Conservation (phyloP, 441 rosid species). For the Viola pubescens region DNA sequence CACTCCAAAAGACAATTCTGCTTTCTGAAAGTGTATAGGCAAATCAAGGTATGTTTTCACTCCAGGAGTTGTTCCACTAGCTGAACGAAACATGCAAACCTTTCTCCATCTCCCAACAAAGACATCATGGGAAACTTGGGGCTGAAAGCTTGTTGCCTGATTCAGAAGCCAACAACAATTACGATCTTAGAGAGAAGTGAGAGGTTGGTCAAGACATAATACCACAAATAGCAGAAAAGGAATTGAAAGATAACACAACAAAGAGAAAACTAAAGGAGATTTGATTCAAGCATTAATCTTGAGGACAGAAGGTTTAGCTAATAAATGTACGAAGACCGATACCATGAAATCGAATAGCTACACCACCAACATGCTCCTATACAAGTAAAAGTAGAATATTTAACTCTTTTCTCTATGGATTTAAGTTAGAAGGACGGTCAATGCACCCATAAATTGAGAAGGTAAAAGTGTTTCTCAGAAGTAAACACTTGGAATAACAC, state of each 20-base stretch:
- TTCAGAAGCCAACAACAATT: conserved; percentile 24
- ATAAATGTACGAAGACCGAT: neutral
- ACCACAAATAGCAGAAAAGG: neutral
- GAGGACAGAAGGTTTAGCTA: neutral
- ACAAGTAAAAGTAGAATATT: neutral
- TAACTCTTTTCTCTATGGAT: too few species aligned
- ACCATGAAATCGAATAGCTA: neutral
- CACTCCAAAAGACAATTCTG: conserved; percentile 80
- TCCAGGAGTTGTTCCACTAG: conserved; percentile 97
- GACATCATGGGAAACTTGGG: conserved; percentile 87
- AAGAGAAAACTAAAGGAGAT: too few species aligned
- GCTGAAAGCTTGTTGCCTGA: conserved; percentile 96
- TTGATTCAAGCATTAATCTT: neutral
- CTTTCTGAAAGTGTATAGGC: conserved; percentile 72
- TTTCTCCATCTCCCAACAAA: conserved; percentile 98
- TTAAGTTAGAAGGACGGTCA: too few species aligned
- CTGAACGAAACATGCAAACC: conserved; percentile 88
- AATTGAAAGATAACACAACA: conserved; percentile 3
- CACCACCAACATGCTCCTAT: neutral
- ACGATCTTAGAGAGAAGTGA: conserved; percentile 1
- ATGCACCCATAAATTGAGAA: too few species aligned
- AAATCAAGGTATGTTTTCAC: conserved; percentile 82
- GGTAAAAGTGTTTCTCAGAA: too few species aligned
- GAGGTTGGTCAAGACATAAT: conserved; percentile 1
- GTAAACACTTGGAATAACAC: too few species aligned